Conservation (phyloP, 441 rosid genomes). For the Melastoma candidum region DNA sequence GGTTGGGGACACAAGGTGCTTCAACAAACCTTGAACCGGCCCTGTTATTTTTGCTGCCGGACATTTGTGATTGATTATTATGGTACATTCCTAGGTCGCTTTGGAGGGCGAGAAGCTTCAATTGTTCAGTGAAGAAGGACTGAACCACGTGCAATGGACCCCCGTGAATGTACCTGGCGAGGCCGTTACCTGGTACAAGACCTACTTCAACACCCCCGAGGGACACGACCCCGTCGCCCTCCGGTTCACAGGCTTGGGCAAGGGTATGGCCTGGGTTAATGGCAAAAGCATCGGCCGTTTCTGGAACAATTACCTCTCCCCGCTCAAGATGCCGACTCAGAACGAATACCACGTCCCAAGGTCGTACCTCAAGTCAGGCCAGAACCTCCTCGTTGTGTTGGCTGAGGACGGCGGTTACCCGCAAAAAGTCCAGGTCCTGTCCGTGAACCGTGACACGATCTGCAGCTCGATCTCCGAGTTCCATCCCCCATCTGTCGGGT, state of each 20-base stretch:
- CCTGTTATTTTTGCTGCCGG: too few species aligned
- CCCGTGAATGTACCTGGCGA: conserved; percentile 13
- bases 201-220: conserved; percentile 61
- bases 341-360: conserved; percentile 70
- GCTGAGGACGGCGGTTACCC: conserved; percentile 46
- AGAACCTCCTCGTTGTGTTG: conserved; percentile 43
- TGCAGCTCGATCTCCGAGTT: conserved; percentile 36
- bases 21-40: too few species aligned
- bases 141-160: conserved; percentile 32
- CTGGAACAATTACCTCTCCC: conserved; percentile 77
- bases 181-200: conserved; percentile 54
- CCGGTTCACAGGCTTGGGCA: conserved; percentile 52
- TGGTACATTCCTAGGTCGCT: conserved; percentile 25
- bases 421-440: conserved; percentile 25
- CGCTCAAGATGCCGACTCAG: conserved; percentile 61
- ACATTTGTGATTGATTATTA: neutral
- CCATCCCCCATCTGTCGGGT: conserved; percentile 35
- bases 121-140: conserved; percentile 31
- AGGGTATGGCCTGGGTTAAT: conserved; percentile 86
- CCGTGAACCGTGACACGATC: conserved; percentile 45
- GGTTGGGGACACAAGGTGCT: conserved; percentile 59
- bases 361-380: conserved; percentile 34
- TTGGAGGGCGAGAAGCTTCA: conserved; percentile 35
- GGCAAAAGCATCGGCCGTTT: conserved; percentile 79
- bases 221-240: conserved; percentile 50